phyloP scores from a whole-genome alignment of 164 flowering plant genomes.

The Brasenia schreberi region DNA sequence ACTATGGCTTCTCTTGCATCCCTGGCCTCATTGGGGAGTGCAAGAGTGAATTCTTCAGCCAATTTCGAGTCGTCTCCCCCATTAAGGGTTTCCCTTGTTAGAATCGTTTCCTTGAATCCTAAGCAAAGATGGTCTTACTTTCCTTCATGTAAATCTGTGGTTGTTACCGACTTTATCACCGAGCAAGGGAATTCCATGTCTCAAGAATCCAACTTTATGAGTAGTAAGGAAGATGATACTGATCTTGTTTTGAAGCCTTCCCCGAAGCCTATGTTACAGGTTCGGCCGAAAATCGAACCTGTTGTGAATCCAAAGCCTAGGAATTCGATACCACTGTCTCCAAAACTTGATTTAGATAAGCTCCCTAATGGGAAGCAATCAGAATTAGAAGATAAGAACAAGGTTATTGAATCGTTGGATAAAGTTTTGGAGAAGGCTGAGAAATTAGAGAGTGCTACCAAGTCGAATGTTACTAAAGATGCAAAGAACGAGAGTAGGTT shows the following conservation, averaged over 20 bases:
- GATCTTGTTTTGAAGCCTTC: constrained; percentile 55
- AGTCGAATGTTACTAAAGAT: constrained; percentile 5
- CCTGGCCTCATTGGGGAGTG: constrained; percentile 56
- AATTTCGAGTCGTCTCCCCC: constrained; percentile 20
- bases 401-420: constrained; percentile 68
- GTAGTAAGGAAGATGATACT: constrained; percentile 28
- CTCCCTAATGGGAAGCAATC: constrained; percentile 14
- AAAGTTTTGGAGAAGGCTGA: constrained; percentile 91
- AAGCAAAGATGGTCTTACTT: constrained; percentile 30
- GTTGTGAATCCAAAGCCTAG: constrained; percentile 9
- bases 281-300: constrained; percentile 20
- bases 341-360: constrained; percentile 10
- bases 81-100: constrained; percentile 3
- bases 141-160: constrained; percentile 52
- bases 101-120: constrained; percentile 12
- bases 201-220: constrained; percentile 30
- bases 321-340: constrained; percentile 16
- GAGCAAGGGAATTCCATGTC: constrained; percentile 48
- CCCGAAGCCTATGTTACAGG: constrained; percentile 56
- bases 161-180: constrained; percentile 41
- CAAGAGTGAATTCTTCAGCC: constrained; percentile 30
- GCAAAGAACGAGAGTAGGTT: constrained; percentile 18
- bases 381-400: constrained; percentile 38
- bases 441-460: constrained; percentile 36
- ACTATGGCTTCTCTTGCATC: constrained; percentile 65